These are phyloP conservation scores for Eleusine indica DNA, from an alignment of 176 grass and related monocot species.

Conservation along the genomic window DNA sequence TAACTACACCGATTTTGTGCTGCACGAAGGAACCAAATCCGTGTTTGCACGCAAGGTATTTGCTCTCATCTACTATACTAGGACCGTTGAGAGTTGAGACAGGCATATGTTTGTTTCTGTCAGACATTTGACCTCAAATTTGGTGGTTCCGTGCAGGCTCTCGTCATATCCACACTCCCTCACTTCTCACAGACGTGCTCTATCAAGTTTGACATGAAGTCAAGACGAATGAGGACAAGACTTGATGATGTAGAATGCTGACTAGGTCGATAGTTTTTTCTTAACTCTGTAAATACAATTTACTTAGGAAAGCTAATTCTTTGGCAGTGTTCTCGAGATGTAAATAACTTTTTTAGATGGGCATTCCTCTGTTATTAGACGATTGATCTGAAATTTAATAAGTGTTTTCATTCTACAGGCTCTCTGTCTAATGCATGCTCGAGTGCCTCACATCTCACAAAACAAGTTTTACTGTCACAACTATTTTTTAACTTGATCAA, in stretches of 20 bases:
- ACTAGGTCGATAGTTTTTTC: background rate
- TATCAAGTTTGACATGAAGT: conserved; percentile 46
- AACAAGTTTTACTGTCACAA: too few species aligned
- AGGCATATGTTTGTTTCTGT: background rate
- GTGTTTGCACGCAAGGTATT: conserved; percentile 61
- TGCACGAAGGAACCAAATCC: conserved; percentile 46
- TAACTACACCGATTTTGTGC: conserved; percentile 70
- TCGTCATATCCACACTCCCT: conserved; percentile 59
- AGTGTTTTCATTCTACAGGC: too few species aligned
- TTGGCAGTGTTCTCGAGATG: conserved; percentile 12
- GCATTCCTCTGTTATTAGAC: background rate
- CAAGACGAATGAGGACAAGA: conserved; percentile 29
- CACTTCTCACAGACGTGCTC: conserved; percentile 77
- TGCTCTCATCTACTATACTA: background rate
- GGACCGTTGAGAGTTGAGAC: conserved; percentile 21
- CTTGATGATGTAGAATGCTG: conserved; percentile 46
- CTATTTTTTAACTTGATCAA: too few species aligned
- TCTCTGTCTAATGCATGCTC: too few species aligned
- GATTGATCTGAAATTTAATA: background rate
- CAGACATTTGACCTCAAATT: conserved; percentile 6
- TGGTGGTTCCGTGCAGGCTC: conserved; percentile 42
- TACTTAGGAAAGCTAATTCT: background rate
- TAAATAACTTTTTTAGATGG: conserved; percentile 8
- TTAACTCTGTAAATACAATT: background rate
- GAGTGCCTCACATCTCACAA: too few species aligned